Percentiles rank a stretch among this genome's conserved stretches.
Conservation (phyloP, 106 monocot species). For the Posidonia australis region DNA sequence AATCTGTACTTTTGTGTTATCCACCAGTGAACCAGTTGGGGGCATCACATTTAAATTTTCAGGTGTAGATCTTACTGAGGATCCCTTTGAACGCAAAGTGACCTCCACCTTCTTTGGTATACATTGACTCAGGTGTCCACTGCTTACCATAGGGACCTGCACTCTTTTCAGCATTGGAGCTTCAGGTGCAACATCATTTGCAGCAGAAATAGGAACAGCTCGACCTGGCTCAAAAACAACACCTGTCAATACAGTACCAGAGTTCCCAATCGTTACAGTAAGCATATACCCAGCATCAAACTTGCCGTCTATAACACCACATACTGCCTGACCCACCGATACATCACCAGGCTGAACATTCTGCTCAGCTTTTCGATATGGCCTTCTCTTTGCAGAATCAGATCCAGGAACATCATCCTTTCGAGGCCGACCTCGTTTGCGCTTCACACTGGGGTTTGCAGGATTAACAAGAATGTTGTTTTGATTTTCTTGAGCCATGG, state of each 20-base stretch:
- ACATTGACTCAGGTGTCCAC: neutral
- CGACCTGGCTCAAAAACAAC: slow-evolving; percentile 42
- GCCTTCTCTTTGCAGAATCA: slow-evolving; percentile 17
- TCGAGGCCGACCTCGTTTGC: slow-evolving; percentile 61
- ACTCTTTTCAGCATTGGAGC: slow-evolving; percentile 32
- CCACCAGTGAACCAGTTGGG: neutral
- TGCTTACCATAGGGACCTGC: slow-evolving; percentile 3
- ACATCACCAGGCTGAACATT: neutral
- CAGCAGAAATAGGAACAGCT: slow-evolving; percentile 31
- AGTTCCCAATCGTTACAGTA: slow-evolving; percentile 28
- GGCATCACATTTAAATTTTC: neutral
- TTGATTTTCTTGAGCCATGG: slow-evolving; percentile 20
- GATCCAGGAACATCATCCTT: slow-evolving; percentile 33
- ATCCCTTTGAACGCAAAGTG: neutral
- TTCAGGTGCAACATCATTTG: slow-evolving; percentile 51
- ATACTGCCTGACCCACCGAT: slow-evolving; percentile 37
- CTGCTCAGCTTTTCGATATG: slow-evolving; percentile 1
- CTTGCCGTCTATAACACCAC: slow-evolving; percentile 45
- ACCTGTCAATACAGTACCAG: slow-evolving; percentile 34
- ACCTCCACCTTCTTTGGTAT: neutral
- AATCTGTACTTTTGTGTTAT: neutral
- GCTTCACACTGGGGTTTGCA: slow-evolving; percentile 20
- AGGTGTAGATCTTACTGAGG: neutral
- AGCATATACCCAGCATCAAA: slow-evolving; percentile 70
- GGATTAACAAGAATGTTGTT: slow-evolving; percentile 12